A percentile compares a stretch with the other conserved stretches of the same genome.
phyloP scores from a whole-genome alignment of 108 stramenopile species.

The Mediolabrus comicus region DNA sequence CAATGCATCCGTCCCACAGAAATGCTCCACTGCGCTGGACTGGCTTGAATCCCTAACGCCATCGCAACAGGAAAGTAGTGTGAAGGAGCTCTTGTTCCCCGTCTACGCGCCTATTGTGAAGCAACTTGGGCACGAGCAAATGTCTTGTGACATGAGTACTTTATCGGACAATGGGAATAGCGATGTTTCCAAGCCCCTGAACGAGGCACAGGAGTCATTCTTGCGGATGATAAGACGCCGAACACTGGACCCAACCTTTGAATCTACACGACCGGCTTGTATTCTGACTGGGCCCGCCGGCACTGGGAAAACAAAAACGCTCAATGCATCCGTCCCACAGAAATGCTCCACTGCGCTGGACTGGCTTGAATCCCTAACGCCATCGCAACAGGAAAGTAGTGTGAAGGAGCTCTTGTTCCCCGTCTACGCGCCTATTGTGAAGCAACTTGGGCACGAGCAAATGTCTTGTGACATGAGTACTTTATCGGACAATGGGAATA shows the following conservation, averaged over 20 bases:
- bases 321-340: too few relatives aligned
- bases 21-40: constrained; percentile 52
- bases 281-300: constrained; percentile 77
- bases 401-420: constrained; percentile 49
- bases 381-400: constrained; percentile 4
- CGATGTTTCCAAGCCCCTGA: constrained; percentile 27
- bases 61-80: constrained; percentile 3
- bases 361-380: constrained; percentile 40
- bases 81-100: constrained; percentile 51
- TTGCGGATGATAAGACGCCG: constrained; percentile 59
- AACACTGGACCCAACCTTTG: constrained; percentile 48
- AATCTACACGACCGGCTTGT: constrained; percentile 54
- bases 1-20: constrained; percentile 18
- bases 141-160: background rate
- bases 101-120: constrained; percentile 37
- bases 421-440: constrained; percentile 31
- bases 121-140: constrained; percentile 8
- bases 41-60: constrained; percentile 40
- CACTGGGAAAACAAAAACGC: constrained; percentile 65
- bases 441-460: too few relatives aligned
- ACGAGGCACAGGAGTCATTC: constrained; percentile 50
- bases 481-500: background rate
- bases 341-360: constrained; percentile 50
- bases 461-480: background rate
- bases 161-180: background rate